phyloP scores from a whole-genome alignment of 768 basidiomycete species.

The Hericium erinaceus region DNA sequence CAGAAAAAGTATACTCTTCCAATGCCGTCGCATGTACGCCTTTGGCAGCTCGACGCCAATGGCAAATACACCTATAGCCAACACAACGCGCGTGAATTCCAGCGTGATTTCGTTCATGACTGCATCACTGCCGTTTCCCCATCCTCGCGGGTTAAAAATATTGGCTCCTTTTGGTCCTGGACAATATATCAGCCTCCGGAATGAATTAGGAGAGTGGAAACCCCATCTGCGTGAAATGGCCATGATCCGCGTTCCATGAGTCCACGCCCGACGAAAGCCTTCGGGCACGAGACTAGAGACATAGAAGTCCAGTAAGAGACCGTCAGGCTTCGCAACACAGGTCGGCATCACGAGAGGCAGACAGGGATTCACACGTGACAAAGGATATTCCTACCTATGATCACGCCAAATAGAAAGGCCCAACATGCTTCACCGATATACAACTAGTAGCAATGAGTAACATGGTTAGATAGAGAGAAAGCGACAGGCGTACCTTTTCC shows the following conservation, averaged over 20 bases:
- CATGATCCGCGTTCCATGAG: no score
- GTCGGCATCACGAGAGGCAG: no score
- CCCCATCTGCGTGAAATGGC: no score
- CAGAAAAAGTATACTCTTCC: conserved; percentile 81
- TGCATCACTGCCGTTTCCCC: conserved; percentile 44
- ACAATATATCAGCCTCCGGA: background rate
- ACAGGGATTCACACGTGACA: no score
- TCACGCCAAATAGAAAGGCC: conserved; percentile 89
- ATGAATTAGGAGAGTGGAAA: no score
- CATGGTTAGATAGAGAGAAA: background rate
- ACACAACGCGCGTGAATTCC: conserved; percentile 84
- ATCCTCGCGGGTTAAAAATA: conserved; percentile 74
- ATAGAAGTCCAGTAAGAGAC: background rate
- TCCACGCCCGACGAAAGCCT: background rate
- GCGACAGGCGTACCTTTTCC: conserved; percentile 52
- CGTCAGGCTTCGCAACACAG: no score
- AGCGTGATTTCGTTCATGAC: conserved; percentile 71
- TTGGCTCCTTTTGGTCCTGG: conserved; percentile 75
- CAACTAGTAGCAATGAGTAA: conserved; percentile 31
- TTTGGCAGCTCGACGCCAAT: conserved; percentile 97
- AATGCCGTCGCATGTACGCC: conserved; percentile 89
- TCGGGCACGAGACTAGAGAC: background rate
- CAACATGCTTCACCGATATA: conserved; percentile 96
- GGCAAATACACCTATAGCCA: conserved; percentile 96
- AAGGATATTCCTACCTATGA: conserved; percentile 50